phyloP scores from a whole-genome alignment of 768 basidiomycete species.

The Naematelia encephala region DNA sequence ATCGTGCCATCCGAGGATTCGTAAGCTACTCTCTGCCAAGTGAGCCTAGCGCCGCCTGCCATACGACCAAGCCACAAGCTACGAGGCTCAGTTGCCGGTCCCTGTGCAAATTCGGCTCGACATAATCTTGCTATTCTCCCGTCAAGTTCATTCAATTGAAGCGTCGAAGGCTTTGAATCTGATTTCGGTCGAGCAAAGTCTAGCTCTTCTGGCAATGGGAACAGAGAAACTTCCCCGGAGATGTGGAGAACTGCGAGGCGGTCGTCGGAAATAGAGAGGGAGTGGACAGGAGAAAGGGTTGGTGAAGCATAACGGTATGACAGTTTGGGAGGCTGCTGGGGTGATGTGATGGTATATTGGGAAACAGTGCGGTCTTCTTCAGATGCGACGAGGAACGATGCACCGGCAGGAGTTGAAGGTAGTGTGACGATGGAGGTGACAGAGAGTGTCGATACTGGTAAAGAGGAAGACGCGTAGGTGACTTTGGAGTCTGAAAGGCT shows the following conservation, averaged over 20 bases:
- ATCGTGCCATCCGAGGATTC: constrained; percentile 33
- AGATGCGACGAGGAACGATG: constrained; percentile 37
- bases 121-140: constrained; percentile 25
- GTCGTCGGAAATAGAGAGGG: constrained; percentile 23
- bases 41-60: constrained; percentile 42
- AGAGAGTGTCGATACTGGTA: constrained; percentile 37
- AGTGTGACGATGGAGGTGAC: constrained; percentile 35
- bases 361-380: constrained; percentile 42
- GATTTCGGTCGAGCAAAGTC: constrained; percentile 39
- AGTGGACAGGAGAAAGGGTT: constrained; percentile 43
- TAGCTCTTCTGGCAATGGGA: constrained; percentile 30
- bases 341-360: constrained; percentile 36
- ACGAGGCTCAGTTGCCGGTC: constrained; percentile 6
- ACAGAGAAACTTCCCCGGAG: constrained; percentile 48
- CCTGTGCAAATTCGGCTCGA: constrained; percentile 26
- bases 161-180: constrained; percentile 30
- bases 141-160: constrained; percentile 35
- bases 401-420: constrained; percentile 20
- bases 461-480: constrained; percentile 28
- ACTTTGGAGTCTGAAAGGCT: constrained; percentile 25
- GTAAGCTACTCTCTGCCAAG: constrained; percentile 36
- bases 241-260: constrained; percentile 38
- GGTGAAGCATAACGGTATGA: constrained; percentile 43
- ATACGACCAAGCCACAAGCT: constrained; percentile 40
- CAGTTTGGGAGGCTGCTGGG: constrained; percentile 17